These are phyloP conservation scores for Chondrostereum purpureum DNA, from an alignment of 1,284 basidiomycete species.

Conservation along the genomic window DNA sequence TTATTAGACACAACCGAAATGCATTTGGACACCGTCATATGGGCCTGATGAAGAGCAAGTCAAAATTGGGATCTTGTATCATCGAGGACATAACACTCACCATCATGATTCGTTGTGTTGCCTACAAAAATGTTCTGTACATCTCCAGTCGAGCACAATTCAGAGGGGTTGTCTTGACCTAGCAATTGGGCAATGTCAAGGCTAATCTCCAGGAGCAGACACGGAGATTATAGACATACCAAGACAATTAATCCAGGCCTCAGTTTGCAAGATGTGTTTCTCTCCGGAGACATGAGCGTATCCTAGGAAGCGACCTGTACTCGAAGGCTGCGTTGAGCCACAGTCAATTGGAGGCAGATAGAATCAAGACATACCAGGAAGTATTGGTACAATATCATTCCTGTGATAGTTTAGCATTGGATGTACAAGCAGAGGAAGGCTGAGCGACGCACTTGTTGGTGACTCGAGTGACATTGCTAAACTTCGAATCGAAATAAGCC, in stretches of 20 bases:
- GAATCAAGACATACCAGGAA: slow-evolving; percentile 27
- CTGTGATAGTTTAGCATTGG: too few relatives aligned
- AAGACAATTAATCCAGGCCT: slow-evolving; percentile 28
- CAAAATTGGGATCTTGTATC: too few relatives aligned
- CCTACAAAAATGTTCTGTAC: background rate
- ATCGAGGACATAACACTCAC: too few relatives aligned
- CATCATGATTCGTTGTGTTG: background rate
- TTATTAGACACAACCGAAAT: too few relatives aligned
- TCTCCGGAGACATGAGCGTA: slow-evolving; percentile 54
- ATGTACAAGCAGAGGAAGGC: slow-evolving; percentile 1
- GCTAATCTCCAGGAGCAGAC: background rate
- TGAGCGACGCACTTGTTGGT: slow-evolving; percentile 2
- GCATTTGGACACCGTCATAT: too few relatives aligned
- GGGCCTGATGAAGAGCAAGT: too few relatives aligned
- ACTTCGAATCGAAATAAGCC: slow-evolving; percentile 6
- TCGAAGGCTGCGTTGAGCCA: background rate
- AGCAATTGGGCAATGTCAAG: background rate
- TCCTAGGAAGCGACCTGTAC: slow-evolving; percentile 39
- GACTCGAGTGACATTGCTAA: background rate
- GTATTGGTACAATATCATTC: slow-evolving; percentile 38
- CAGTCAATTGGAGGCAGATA: background rate
- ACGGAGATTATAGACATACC: slow-evolving; percentile 30
- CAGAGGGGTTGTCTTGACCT: background rate
- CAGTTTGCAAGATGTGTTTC: slow-evolving; percentile 40
- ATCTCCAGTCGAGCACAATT: background rate